These are phyloP conservation scores for Zostera marina DNA, from an alignment of 116 monocot species.

Conservation along the genomic window DNA sequence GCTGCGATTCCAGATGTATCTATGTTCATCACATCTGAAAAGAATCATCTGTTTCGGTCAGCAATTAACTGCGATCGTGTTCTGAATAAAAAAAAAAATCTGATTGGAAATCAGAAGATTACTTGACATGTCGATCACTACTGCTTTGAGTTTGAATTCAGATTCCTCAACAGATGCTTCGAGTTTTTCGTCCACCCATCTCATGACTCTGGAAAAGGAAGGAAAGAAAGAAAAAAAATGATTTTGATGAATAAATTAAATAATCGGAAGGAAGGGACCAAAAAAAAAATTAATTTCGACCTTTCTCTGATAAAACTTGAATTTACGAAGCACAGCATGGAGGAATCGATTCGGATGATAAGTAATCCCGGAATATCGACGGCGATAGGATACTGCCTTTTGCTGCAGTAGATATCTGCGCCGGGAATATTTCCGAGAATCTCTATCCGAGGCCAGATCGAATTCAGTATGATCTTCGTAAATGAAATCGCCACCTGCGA, in stretches of 20 bases:
- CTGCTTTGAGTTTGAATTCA: constrained; percentile 18
- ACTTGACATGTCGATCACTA: constrained; percentile 88
- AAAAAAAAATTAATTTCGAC: too few relatives aligned
- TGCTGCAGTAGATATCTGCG: constrained; percentile 56
- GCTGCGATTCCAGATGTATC: constrained; percentile 59
- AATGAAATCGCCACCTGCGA: constrained; percentile 65
- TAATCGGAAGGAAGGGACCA: too few relatives aligned
- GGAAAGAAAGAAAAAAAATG: too few relatives aligned
- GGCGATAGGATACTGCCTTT: constrained; percentile 43
- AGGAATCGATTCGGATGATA: constrained; percentile 37
- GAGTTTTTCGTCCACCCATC: constrained; percentile 31
- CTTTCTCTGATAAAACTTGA: constrained; percentile 66
- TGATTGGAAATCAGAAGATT: too few relatives aligned
- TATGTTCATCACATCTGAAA: constrained; percentile 66
- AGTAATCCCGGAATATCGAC: constrained; percentile 12
- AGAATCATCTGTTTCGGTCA: neutral
- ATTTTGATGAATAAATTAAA: too few relatives aligned
- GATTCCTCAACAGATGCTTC: constrained; percentile 14
- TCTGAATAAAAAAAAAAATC: too few relatives aligned
- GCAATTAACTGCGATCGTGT: too few relatives aligned
- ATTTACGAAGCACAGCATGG: constrained; percentile 60
- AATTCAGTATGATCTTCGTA: constrained; percentile 38
- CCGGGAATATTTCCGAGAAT: constrained; percentile 62
- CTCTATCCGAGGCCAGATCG: constrained; percentile 41
- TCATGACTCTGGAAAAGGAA: constrained; percentile 35